These are phyloP conservation scores for Cokeromyces recurvatus DNA, from an alignment of 371 early-diverging fungal genomes.

Conservation along the genomic window DNA sequence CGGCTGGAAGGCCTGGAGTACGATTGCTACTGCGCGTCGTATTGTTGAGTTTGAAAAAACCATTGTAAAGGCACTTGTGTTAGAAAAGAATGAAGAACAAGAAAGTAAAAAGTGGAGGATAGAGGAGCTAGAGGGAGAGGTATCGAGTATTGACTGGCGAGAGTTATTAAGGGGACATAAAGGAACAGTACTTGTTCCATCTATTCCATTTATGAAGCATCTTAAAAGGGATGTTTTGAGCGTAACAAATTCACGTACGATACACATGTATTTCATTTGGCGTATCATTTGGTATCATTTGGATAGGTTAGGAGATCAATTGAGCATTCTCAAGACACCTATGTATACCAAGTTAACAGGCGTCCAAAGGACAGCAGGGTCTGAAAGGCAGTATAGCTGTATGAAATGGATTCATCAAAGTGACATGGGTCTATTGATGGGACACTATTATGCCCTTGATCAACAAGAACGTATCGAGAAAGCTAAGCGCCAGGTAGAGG, in stretches of 20 bases:
- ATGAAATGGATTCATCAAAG: slow-evolving; percentile 17
- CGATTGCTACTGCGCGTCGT: slow-evolving; percentile 33
- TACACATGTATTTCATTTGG: slow-evolving; percentile 44
- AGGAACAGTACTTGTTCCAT: too few species aligned
- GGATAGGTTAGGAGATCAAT: slow-evolving; percentile 25
- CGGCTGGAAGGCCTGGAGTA: slow-evolving; percentile 25
- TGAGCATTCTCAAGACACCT: slow-evolving; percentile 16
- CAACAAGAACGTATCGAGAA: slow-evolving; percentile 6
- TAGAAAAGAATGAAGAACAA: too few species aligned
- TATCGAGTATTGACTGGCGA: too few species aligned
- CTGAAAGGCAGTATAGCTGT: slow-evolving; percentile 54
- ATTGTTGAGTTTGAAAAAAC: slow-evolving; percentile 46
- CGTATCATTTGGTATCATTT: slow-evolving; percentile 30
- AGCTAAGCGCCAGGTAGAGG: slow-evolving; percentile 21
- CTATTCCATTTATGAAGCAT: not conserved
- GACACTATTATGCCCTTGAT: slow-evolving; percentile 45
- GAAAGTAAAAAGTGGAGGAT: not conserved
- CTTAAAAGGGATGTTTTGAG: not conserved
- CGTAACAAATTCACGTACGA: slow-evolving; percentile 12
- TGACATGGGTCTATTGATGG: slow-evolving; percentile 52
- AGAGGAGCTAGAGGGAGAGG: not conserved
- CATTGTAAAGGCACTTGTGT: not conserved
- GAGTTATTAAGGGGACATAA: too few species aligned
- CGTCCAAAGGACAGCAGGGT: slow-evolving; percentile 17
- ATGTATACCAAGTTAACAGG: slow-evolving; percentile 35